A percentile compares a stretch with the other conserved stretches of the same genome.
phyloP scores from a whole-genome alignment of 352 stramenopile genomes.

The Globisporangium apiculatum region DNA sequence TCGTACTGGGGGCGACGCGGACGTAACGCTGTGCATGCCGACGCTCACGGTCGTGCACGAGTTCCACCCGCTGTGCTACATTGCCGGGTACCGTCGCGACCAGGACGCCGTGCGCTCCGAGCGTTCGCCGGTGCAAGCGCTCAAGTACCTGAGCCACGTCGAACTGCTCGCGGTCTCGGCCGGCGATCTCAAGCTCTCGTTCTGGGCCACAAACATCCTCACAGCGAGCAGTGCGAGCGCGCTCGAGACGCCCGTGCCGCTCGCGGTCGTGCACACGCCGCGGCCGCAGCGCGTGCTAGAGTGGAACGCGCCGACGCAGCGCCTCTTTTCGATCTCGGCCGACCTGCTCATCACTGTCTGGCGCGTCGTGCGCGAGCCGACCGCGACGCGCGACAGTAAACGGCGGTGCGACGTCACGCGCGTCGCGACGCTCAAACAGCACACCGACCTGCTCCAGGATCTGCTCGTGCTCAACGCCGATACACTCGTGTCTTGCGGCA shows the following conservation, averaged over 20 bases:
- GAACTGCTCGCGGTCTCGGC: constrained; percentile 66
- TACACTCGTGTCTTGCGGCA: constrained; percentile 61
- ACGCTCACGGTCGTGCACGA: constrained; percentile 51
- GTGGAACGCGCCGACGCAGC: constrained; percentile 42
- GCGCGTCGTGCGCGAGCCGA: constrained; percentile 32
- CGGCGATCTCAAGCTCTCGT: constrained; percentile 72
- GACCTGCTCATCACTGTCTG: constrained; percentile 67
- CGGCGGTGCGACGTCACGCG: constrained; percentile 47
- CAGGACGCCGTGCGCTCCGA: constrained; percentile 74
- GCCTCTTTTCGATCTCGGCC: constrained; percentile 67
- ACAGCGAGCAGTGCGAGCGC: constrained; percentile 53
- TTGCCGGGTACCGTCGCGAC: constrained; percentile 59
- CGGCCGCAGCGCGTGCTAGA: constrained; percentile 67
- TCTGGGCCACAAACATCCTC: constrained; percentile 60
- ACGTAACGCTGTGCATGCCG: constrained; percentile 27
- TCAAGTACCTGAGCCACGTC: constrained; percentile 56
- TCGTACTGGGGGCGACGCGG: not conserved
- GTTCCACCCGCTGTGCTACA: constrained; percentile 69
- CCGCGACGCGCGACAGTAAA: constrained; percentile 20
- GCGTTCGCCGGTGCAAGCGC: constrained; percentile 59
- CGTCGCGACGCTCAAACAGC: constrained; percentile 49
- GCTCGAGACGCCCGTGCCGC: constrained; percentile 48
- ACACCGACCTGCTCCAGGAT: constrained; percentile 68
- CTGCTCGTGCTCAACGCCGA: constrained; percentile 66
- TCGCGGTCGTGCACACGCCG: constrained; percentile 59